Base-by-base conservation (phyloP, 139 green algal genomes). In the Chlamydomonas sphaeroides region DNA sequence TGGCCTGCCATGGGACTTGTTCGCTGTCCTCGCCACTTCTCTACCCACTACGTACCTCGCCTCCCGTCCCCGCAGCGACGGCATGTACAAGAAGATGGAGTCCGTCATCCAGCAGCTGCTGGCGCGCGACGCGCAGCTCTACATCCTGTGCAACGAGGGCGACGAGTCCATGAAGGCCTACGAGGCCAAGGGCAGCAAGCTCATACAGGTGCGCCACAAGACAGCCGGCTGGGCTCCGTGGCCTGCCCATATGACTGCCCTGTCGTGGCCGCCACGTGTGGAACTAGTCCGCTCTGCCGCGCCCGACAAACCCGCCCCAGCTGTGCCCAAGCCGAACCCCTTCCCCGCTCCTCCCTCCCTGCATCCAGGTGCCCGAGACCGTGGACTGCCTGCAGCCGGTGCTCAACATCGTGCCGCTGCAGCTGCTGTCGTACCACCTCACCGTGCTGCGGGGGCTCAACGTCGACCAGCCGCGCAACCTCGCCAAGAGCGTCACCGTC, bases 391-490 rank as follows among this genome's bases (percentile, higher is more conserved):
- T 99, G 68, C 97, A 99, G 91, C 88, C 94, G 8, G 86, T 99
- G 53, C 82, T 99, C 69, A 99, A 99, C 90, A 97, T 99, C 74
- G 89, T 99, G 20, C 96, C 96, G 20, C 88, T 99, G 81, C 97
- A 99, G 90, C 92, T 99, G 62, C 91, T 99, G 61, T 86, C 83
- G 23, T 99, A 99, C 86, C 95, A 99, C 88, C 89, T 99, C 35
- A 97, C 97, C 25, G 87, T 98, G 35, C 86, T 98, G 67, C 85
- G 96, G 3, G 97, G 97, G 0, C 88, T 94, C 79, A 96, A 99
- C 86, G 97, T 99, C 5, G 97, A 99, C 85, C 97, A 99, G 91
- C 97, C 97, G 7, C 91, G 97, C 23, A 98, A 99, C 91, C 91
- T 99, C 25, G 97, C 97, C 65, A 99, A 99, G 89, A 94, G 84